These are phyloP conservation scores for Dichomitus squalens DNA, from an alignment of 1,284 basidiomycete genomes.

Conservation along the genomic window DNA sequence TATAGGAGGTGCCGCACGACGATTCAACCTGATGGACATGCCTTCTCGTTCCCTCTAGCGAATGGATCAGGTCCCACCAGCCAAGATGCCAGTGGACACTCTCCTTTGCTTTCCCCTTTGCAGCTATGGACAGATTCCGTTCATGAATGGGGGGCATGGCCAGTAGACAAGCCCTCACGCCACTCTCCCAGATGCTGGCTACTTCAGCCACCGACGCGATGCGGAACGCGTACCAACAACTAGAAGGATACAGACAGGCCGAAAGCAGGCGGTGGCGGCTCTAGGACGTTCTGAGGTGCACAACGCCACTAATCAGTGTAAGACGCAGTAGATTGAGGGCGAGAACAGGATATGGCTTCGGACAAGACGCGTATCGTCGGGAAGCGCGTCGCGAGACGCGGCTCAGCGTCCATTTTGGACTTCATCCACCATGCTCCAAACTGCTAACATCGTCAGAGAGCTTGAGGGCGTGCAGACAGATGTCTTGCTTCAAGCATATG, in stretches of 20 bases:
- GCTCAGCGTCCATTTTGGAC: background rate
- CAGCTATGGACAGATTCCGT: constrained; percentile 38
- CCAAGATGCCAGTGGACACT: constrained; percentile 57
- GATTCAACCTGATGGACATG: constrained; percentile 29
- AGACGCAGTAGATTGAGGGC: background rate
- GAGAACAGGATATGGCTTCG: background rate
- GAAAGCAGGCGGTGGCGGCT: background rate
- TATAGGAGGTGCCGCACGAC: background rate
- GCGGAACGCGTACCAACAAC: background rate
- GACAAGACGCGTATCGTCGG: background rate
- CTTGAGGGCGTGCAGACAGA: constrained; percentile 70
- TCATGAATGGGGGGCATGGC: constrained; percentile 27
- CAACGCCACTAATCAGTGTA: background rate
- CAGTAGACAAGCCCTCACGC: background rate
- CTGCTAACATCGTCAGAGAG: constrained; percentile 42
- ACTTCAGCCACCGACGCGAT: background rate
- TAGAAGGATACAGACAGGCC: background rate
- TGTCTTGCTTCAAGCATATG: constrained; percentile 75
- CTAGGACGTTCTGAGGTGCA: background rate
- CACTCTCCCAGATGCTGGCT: background rate
- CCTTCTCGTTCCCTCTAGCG: constrained; percentile 59
- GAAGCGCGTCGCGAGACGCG: background rate
- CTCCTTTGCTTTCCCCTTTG: constrained; percentile 62
- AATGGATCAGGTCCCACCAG: constrained; percentile 74
- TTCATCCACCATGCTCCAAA: constrained; percentile 23